phyloP scores from a whole-genome alignment of 2,329 filamentous ascomycete species.

The Neopestalotiopsis sp. region DNA sequence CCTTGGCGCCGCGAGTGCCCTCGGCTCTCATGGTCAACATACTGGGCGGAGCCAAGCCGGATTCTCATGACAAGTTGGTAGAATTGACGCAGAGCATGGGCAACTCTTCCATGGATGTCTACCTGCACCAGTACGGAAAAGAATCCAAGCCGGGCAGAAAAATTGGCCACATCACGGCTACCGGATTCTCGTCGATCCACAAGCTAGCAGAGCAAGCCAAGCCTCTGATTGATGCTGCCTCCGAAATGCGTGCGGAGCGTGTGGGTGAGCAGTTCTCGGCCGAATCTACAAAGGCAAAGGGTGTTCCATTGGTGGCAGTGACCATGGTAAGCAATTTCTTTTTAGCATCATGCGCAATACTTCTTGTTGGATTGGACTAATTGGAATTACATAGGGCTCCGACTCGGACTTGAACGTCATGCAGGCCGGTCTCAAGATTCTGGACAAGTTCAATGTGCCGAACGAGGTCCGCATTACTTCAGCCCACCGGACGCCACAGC shows the following conservation, averaged over 20 bases:
- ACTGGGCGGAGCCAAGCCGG: slow-evolving; percentile 69
- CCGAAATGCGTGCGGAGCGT: slow-evolving; percentile 63
- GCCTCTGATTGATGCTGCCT: slow-evolving; percentile 70
- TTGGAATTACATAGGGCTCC: background rate
- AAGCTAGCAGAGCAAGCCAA: slow-evolving; percentile 66
- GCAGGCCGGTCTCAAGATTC: slow-evolving; percentile 67
- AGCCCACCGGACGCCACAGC: slow-evolving; percentile 75
- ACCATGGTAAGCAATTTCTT: slow-evolving; percentile 73
- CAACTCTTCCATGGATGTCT: slow-evolving; percentile 53
- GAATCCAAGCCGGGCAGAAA: slow-evolving; percentile 86
- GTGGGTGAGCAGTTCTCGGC: slow-evolving; percentile 47
- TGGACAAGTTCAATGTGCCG: slow-evolving; percentile 73
- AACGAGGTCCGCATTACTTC: slow-evolving; percentile 79
- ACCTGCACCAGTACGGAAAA: slow-evolving; percentile 92
- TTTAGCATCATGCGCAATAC: background rate
- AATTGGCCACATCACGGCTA: slow-evolving; percentile 92
- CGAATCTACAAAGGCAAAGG: slow-evolving; percentile 30
- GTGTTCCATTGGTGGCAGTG: slow-evolving; percentile 70
- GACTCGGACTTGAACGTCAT: slow-evolving; percentile 77
- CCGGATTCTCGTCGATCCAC: slow-evolving; percentile 69
- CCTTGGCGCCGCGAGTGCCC: slow-evolving; percentile 63
- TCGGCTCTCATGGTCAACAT: slow-evolving; percentile 83
- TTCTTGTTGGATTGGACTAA: background rate
- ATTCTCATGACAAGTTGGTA: slow-evolving; percentile 64
- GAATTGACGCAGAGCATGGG: slow-evolving; percentile 51